A percentile compares a stretch with the other conserved stretches of the same genome.
Evolutionary conservation across 2,329 filamentous ascomycete genomes (phyloP).

Genomic region (Alternaria sp.): DNA sequence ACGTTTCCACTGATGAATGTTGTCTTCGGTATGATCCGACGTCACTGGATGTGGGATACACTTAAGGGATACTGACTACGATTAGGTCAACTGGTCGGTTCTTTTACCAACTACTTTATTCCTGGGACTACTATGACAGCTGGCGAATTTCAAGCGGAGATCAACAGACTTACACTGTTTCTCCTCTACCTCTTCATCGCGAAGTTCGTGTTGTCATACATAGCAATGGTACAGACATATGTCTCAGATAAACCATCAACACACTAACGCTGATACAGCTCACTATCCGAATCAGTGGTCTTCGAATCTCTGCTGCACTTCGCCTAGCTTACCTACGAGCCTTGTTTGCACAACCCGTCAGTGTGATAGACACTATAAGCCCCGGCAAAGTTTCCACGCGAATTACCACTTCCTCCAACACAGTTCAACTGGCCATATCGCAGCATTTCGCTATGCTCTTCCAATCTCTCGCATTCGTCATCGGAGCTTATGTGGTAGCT

Average conservation of each 20-base stretch:
- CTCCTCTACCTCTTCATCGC: slow-evolving; percentile 49
- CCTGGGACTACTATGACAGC: slow-evolving; percentile 55
- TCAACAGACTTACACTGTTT: slow-evolving; percentile 50
- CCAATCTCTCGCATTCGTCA: slow-evolving; percentile 45
- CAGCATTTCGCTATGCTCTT: slow-evolving; percentile 61
- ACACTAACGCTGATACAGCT: slow-evolving; percentile 42
- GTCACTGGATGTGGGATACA: background rate
- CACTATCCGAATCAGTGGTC: slow-evolving; percentile 59
- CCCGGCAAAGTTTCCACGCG: slow-evolving; percentile 60
- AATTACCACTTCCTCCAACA: slow-evolving; percentile 62
- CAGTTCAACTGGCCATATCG: slow-evolving; percentile 63
- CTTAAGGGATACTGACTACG: background rate
- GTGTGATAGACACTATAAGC: slow-evolving; percentile 58
- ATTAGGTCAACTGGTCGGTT: slow-evolving; percentile 55
- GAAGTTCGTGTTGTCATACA: slow-evolving; percentile 46
- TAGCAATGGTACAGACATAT: slow-evolving; percentile 38
- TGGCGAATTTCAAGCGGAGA: slow-evolving; percentile 59
- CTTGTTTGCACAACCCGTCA: slow-evolving; percentile 60
- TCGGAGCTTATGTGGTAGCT: slow-evolving; percentile 55
- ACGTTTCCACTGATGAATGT: slow-evolving; percentile 66
- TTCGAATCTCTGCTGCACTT: slow-evolving; percentile 60
- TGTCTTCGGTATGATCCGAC: slow-evolving; percentile 58
- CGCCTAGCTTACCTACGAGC: slow-evolving; percentile 60
- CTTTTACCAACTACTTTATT: slow-evolving; percentile 65
- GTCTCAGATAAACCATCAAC: background rate